phyloP scores from a whole-genome alignment of 805 yeast species.

The Starmerella powellii region DNA sequence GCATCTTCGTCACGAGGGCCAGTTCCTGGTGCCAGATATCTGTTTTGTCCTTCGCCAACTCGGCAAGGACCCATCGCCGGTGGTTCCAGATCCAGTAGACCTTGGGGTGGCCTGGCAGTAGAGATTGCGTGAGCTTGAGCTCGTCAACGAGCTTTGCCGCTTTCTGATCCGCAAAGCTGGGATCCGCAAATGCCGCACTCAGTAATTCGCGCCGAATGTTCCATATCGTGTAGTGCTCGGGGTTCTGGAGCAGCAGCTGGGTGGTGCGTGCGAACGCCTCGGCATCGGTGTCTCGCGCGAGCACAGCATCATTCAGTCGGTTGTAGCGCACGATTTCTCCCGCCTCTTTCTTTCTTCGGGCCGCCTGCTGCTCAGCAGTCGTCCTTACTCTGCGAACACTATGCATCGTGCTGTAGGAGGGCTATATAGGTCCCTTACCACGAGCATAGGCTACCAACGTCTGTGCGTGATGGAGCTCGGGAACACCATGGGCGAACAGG shows the following conservation, averaged over 20 bases:
- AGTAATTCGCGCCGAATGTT: constrained; percentile 80
- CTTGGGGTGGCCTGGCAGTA: constrained; percentile 62
- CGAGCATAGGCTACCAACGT: too few species aligned
- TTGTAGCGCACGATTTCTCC: constrained; percentile 47
- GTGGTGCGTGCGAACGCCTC: constrained; percentile 44
- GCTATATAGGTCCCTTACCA: too few species aligned
- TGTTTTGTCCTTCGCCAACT: constrained; percentile 26
- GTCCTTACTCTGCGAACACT: constrained; percentile 52
- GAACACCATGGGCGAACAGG: too few species aligned
- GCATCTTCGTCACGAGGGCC: constrained; percentile 51
- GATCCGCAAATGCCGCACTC: too few species aligned
- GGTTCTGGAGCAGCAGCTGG: constrained; percentile 50
- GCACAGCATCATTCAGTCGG: constrained; percentile 34
- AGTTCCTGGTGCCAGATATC: constrained; percentile 59
- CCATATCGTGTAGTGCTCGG: constrained; percentile 85
- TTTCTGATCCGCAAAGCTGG: too few species aligned
- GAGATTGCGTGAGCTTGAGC: constrained; percentile 44
- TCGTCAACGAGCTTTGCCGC: constrained; percentile 46
- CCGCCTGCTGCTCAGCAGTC: constrained; percentile 42
- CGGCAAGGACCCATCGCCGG: constrained; percentile 64
- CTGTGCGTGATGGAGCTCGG: too few species aligned
- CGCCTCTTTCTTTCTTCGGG: constrained; percentile 47
- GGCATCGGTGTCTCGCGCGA: constrained; percentile 24
- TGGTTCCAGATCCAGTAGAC: constrained; percentile 97
- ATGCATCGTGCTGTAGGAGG: constrained; percentile 36